These are phyloP conservation scores for Rosa lucieae DNA, from an alignment of 306 rosid species.

Conservation along the genomic window DNA sequence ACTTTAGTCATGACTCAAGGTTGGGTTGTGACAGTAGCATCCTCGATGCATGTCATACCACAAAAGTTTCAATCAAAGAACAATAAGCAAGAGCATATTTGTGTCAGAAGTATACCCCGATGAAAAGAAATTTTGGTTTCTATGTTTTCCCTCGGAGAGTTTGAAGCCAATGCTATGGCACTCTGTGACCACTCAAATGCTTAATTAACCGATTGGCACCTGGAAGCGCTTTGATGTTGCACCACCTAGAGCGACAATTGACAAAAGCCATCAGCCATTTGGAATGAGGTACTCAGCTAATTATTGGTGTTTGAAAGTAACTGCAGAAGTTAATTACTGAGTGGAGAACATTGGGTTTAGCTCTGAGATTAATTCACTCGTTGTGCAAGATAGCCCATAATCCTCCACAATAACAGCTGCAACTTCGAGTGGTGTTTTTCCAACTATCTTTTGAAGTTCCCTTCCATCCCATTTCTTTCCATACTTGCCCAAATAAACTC, in stretches of 20 bases:
- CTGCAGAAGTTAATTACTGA: no score
- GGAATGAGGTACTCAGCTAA: not conserved
- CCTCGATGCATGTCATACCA: not conserved
- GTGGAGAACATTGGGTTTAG: constrained; percentile 43
- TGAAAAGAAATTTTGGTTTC: constrained; percentile 83
- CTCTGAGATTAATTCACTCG: constrained; percentile 46
- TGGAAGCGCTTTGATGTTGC: constrained; percentile 77
- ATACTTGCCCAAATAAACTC: constrained; percentile 47
- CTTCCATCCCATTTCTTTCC: constrained; percentile 96
- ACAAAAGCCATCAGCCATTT: constrained; percentile 17
- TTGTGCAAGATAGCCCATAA: constrained; percentile 76
- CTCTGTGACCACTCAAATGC: constrained; percentile 64
- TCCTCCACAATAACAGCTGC: constrained; percentile 65
- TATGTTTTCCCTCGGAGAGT: constrained; percentile 64
- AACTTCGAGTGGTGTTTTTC: constrained; percentile 74
- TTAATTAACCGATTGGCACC: constrained; percentile 84
- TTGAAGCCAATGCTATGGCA: constrained; percentile 89
- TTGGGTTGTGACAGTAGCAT: not conserved
- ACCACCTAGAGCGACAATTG: constrained; percentile 58
- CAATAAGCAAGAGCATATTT: constrained; percentile 25
- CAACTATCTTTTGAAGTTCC: constrained; percentile 57
- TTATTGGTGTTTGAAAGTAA: not conserved
- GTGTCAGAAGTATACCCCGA: constrained; percentile 44
- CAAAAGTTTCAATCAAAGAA: not conserved
- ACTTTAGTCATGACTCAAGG: not conserved